Evolutionary conservation across 2,329 filamentous ascomycete genomes (phyloP), one percentile per base, ranked within the genome.

Genomic region (Arthrobotrys sphaeroides): DNA sequence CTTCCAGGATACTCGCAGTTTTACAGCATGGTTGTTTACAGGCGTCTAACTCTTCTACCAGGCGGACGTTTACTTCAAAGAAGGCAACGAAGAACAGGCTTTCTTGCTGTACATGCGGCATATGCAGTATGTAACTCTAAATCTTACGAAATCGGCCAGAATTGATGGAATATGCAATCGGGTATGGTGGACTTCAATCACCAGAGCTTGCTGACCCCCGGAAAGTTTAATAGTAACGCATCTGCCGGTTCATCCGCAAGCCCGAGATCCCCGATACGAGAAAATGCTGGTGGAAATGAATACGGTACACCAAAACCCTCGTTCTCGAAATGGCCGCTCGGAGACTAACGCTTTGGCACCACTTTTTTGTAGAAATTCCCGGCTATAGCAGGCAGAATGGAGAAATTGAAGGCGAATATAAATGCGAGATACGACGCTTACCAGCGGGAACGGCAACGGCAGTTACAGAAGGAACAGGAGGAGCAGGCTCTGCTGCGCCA

Each of bases 71-170:
- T 97, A 97, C 81, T 87, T 95, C 80, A 87, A 88, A 43, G 94
- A 98, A 82, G 90, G 90, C 80, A 94, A 97, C 83, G 89, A 93
- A 78, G 89, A 93, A 79, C 91, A 95, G 81, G 92, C 94, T 3
- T 99, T 96, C 82, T 87, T 97, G 65, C 89, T 98, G 73, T 88
- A 96, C n/a, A 92, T 95, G 81, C 90, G 95, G 79, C 93, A 96
- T 83, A 93, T 93, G 7, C 78, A 80, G 79, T 80, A 66, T 26
- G 78, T 67, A 45, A 28, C 38, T 42, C 16, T 20, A 10, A 10
- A 13, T 18, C 5, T 31, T 7, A 33, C 33, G 45, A 24, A 13
- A 49, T 42, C 31, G 13, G 13, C 1, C n/a, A 28, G 1, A 26
- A 33, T n/a, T n/a, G n/a, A n/a, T n/a, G n/a, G n/a, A n/a, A n/a